Base-by-base conservation (phyloP, 352 stramenopile species). In the Elongisporangium prolatum region DNA sequence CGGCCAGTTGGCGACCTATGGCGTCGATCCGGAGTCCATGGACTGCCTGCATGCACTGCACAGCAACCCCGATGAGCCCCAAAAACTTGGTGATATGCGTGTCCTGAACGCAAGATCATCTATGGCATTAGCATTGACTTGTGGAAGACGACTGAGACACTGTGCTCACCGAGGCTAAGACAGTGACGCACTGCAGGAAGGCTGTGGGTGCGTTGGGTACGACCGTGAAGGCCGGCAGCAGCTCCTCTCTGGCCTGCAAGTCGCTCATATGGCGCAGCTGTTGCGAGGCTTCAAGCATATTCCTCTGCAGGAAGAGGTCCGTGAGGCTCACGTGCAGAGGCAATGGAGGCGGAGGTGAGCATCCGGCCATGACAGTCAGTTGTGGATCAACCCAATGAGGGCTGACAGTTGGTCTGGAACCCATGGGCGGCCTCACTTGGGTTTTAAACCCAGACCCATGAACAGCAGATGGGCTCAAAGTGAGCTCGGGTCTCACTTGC, bases 151-250 rank as follows among this genome's bases (percentile, higher is more conserved):
- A 16, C 0, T 9, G 18, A 55, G 21, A 21, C 8, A 20, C 25
- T 37, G 21, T 21, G 10, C 18, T 21, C 22, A 25, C 51, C 17
- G 25, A 37, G 49, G 54, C 52, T 48, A 71, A 79, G 14, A 72
- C 51, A 16, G 69, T 14, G 17, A 83, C 18, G 38, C 73, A 80
- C 24, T 67, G 63, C 28, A 86, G 62, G 60, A 86, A 76, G 48
- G 22, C 57, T 8, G 73, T 75, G 4, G 75, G 68, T 9, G 75
- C 71, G 0, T 57, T 53, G 0, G 63, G 37, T 16, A 77, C 60
- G 9, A 62, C 53, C 28, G 57, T 53, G 54, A 82, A 81, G 54
- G 68, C 73, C 24, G 68, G 51, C 20, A 57, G 50, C 1, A 85
- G 55, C 53, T 85, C 75, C 21, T 50, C 48, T 51, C 65, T 58